These are phyloP conservation scores for Beauveria pseudobassiana DNA, from an alignment of 2,329 filamentous ascomycete genomes.

Conservation along the genomic window DNA sequence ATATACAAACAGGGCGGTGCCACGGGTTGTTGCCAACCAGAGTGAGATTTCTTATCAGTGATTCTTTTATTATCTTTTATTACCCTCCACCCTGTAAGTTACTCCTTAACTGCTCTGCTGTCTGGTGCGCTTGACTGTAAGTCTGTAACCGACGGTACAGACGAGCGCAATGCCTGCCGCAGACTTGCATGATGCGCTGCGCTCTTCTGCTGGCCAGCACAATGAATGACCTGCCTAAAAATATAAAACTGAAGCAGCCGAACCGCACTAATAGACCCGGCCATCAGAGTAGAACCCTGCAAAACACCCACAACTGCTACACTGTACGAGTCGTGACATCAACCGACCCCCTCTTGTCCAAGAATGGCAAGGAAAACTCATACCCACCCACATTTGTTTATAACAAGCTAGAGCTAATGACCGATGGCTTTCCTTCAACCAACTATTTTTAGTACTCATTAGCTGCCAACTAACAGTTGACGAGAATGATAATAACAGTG, in stretches of 20 bases:
- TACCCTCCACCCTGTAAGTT: too few species aligned
- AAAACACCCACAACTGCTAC: background rate
- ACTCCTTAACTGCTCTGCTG: too few species aligned
- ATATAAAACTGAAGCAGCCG: background rate
- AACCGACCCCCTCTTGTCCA: background rate
- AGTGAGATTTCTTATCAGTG: too few species aligned
- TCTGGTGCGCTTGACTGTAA: background rate
- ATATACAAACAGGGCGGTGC: background rate
- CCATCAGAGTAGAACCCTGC: background rate
- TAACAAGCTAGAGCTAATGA: background rate
- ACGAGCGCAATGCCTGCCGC: background rate
- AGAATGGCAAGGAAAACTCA: slow-evolving; percentile 4
- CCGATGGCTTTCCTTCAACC: background rate
- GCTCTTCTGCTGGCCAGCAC: background rate
- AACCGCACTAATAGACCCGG: background rate
- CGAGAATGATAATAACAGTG: background rate
- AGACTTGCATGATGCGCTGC: background rate
- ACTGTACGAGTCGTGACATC: slow-evolving; percentile 10
- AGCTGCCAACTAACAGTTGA: too few species aligned
- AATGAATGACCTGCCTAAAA: background rate
- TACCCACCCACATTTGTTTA: background rate
- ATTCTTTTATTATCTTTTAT: too few species aligned
- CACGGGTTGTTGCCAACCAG: too few species aligned
- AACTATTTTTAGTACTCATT: too few species aligned
- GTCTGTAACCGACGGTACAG: background rate